Evolutionary conservation across 2,329 filamentous ascomycete genomes (phyloP), one percentile per base, ranked within the genome.

Genomic region (Tympanopsis confertula): DNA sequence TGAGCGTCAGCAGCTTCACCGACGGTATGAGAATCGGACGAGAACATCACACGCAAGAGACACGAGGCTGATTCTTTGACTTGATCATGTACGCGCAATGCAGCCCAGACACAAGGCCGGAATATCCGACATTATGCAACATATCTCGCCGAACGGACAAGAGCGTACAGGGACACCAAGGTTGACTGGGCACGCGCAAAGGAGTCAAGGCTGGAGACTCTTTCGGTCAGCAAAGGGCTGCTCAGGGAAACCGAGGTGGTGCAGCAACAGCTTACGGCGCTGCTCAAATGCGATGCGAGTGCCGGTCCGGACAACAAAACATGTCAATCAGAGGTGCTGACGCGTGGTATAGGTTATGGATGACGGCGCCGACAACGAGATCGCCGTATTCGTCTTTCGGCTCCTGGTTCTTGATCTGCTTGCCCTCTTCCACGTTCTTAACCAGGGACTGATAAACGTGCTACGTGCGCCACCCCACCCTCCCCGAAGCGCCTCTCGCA

Each of bases 361-460:
- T 37, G 76, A 81, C 45, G 91, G 96, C 49, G 78, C 84, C 5
- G 88, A 95, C 55, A 98, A 96, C 54, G 91, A 98, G 58, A 96
- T 98, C 48, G 93, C 87, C 7, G 72, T 96, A 47, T 93, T 86
- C 7, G 88, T 93, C 19, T 98, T 96, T 55, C 77, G 91, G 41
- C 68, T 98, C 44, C 67, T 98, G 38, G 93, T 94, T 15, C 69
- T 94, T 50, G 91, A 98, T 57, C 68, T 98, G 26, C 62, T 98
- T 42, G 79, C 85, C 13, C 67, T 98, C 39, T 98, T 94, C 63
- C 87, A 94, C 51, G 86, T 91, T 35, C 82, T 95, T 62, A 98
- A 98, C 54, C 87, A 95, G 61, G 91, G 86, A 36, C 85, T 94
- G 54, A 98, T 98, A 62, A 95, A 94, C 58, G 86, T 98, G 42